These are phyloP conservation scores for Buddleja alternifolia DNA, from an alignment of 257 asterid species.

Conservation along the genomic window DNA sequence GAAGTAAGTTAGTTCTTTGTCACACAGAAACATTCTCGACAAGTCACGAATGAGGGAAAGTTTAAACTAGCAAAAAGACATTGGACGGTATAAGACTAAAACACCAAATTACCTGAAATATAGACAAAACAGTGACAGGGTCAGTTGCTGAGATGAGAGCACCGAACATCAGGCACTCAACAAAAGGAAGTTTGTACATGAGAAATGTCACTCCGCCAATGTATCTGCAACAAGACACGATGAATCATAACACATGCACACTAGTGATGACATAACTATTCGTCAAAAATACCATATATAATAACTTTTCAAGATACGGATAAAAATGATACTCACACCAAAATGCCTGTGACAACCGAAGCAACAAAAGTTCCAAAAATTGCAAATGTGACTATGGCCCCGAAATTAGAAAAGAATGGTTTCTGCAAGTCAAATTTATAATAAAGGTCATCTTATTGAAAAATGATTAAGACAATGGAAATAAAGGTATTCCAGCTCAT, in stretches of 20 bases:
- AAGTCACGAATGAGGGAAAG: conserved; percentile 5
- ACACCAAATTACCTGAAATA: conserved; percentile 76
- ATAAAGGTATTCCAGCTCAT: not conserved
- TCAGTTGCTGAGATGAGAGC: conserved; percentile 98
- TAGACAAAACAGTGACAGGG: conserved; percentile 97
- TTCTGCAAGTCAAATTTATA: conserved; percentile 63
- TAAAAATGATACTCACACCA: conserved; percentile 76
- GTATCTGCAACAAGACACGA: conserved; percentile 59
- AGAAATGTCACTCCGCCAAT: conserved; percentile 81
- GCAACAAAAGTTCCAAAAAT: conserved; percentile 88
- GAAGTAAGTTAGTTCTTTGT: not conserved
- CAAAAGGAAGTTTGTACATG: conserved; percentile 89
- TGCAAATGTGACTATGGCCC: conserved; percentile 92
- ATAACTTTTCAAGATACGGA: conserved; percentile 26
- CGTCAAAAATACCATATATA: conserved; percentile 1
- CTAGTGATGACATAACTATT: conserved; percentile 15
- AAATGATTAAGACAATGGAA: not conserved
- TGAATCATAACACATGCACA: conserved; percentile 21
- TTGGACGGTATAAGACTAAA: conserved; percentile 20
- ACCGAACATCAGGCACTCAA: conserved; percentile 98
- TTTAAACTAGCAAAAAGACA: conserved; percentile 15
- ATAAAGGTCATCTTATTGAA: conserved; percentile 14
- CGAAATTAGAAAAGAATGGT: conserved; percentile 97
- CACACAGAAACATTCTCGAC: conserved; percentile 17
- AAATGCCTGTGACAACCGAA: conserved; percentile 84